Conservation (phyloP, 179 eudicot genomes). For the Silene vulgaris region DNA sequence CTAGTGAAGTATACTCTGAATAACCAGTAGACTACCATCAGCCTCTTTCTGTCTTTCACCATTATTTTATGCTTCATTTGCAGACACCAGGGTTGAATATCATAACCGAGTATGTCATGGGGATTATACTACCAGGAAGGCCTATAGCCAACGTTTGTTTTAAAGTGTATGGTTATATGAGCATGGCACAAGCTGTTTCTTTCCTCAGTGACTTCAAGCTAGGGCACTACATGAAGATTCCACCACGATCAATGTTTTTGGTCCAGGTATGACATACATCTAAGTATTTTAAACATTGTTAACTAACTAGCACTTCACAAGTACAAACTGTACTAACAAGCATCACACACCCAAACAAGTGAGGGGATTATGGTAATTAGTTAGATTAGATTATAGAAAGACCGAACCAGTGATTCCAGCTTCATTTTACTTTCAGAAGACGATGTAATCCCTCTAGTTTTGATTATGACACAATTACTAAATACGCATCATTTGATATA, state of each 20-base stretch:
- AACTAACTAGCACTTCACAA: neutral
- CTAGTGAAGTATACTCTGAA: neutral
- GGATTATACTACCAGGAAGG: slow-evolving; percentile 72
- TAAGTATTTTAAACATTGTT: neutral
- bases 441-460: no score
- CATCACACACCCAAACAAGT: neutral
- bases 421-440: neutral
- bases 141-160: slow-evolving; percentile 98
- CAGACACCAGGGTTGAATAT: slow-evolving; percentile 94
- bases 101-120: slow-evolving; percentile 87
- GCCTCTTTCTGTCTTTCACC: neutral
- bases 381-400: neutral
- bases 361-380: neutral
- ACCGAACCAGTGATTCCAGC: neutral
- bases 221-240: slow-evolving; percentile 98
- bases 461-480: no score
- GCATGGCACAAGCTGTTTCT: slow-evolving; percentile 90
- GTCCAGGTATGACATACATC: slow-evolving; percentile 57
- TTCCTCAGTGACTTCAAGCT: slow-evolving; percentile 91
- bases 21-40: neutral
- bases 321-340: neutral
- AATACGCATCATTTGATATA: no score
- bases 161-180: slow-evolving; percentile 87
- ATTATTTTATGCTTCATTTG: slow-evolving; percentile 19
- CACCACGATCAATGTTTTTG: slow-evolving; percentile 93